Evolutionary conservation across 2,329 filamentous ascomycete species (phyloP).

Genomic region (Knufia petricola): DNA sequence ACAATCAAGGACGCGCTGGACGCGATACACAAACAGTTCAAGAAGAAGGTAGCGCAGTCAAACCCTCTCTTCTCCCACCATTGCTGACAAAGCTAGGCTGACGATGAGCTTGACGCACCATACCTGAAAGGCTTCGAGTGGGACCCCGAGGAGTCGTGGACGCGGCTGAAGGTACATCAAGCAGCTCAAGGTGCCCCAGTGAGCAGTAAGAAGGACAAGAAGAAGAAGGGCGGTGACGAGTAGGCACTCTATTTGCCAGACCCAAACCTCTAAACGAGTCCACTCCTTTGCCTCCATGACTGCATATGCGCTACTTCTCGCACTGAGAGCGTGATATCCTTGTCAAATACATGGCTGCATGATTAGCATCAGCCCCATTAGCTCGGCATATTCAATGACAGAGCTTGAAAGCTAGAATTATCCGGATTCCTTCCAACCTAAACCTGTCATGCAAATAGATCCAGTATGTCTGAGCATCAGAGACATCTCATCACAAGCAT

Average conservation of each 20-base stretch:
- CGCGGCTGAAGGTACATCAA: constrained; percentile 75
- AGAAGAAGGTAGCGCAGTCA: constrained; percentile 67
- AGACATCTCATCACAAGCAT: no score
- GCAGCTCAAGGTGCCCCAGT: constrained; percentile 54
- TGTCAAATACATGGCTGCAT: neutral
- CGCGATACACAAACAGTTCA: constrained; percentile 91
- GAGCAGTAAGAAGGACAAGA: constrained; percentile 47
- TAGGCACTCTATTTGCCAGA: constrained; percentile 6
- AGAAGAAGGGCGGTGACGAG: constrained; percentile 46
- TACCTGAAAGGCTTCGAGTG: constrained; percentile 93
- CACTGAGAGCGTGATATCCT: neutral
- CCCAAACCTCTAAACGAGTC: neutral
- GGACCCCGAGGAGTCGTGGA: constrained; percentile 89
- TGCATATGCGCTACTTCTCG: neutral
- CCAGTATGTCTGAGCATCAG: no score
- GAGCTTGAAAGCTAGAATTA: neutral
- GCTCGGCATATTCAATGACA: no score
- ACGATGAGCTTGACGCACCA: constrained; percentile 80
- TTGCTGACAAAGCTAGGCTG: constrained; percentile 49
- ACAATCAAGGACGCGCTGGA: constrained; percentile 96
- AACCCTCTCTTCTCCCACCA: neutral
- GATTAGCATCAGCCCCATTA: no score
- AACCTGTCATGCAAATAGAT: no score
- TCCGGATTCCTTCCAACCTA: no score
- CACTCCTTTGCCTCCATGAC: constrained; percentile 1